Percentiles rank a stretch among this genome's conserved stretches.
phyloP scores from a whole-genome alignment of 257 asterid species.

The Galeopsis tetrahit region DNA sequence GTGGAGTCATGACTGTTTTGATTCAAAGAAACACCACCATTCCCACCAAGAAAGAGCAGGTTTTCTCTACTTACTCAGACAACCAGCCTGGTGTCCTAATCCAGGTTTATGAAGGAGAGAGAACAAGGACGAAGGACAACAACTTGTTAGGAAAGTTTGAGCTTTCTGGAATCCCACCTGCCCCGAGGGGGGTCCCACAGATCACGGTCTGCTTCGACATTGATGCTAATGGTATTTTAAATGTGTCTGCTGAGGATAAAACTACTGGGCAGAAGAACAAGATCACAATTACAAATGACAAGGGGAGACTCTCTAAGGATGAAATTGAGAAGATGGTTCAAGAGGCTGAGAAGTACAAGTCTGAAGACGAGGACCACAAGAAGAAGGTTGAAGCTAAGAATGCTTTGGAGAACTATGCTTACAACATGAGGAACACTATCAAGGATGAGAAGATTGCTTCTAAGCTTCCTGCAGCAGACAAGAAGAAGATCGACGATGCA shows the following conservation, averaged over 20 bases:
- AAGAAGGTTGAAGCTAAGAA: slow-evolving; percentile 69
- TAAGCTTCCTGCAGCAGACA: slow-evolving; percentile 55
- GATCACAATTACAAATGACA: slow-evolving; percentile 77
- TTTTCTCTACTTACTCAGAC: slow-evolving; percentile 60
- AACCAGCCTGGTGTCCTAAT: slow-evolving; percentile 68
- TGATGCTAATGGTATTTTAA: slow-evolving; percentile 68
- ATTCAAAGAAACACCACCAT: slow-evolving; percentile 62
- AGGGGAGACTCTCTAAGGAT: slow-evolving; percentile 67
- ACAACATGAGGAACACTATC: slow-evolving; percentile 72
- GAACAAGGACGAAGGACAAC: slow-evolving; percentile 63
- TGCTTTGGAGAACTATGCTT: slow-evolving; percentile 57
- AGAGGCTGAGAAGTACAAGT: slow-evolving; percentile 70
- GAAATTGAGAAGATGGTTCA: slow-evolving; percentile 75
- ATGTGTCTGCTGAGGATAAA: slow-evolving; percentile 74
- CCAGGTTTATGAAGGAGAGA: slow-evolving; percentile 69
- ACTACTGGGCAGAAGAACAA: slow-evolving; percentile 77
- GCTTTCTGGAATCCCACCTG: slow-evolving; percentile 67
- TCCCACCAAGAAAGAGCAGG: slow-evolving; percentile 70
- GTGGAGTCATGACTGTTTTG: slow-evolving; percentile 67
- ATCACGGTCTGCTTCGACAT: slow-evolving; percentile 65
- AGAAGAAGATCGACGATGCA: slow-evolving; percentile 63
- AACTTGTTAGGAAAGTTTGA: slow-evolving; percentile 65
- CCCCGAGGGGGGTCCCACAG: slow-evolving; percentile 65
- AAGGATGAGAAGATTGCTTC: slow-evolving; percentile 63
- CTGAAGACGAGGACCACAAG: slow-evolving; percentile 71